Evolutionary conservation across 169 alveolate species (phyloP).

Genomic region (Plasmodium vivax): DNA sequence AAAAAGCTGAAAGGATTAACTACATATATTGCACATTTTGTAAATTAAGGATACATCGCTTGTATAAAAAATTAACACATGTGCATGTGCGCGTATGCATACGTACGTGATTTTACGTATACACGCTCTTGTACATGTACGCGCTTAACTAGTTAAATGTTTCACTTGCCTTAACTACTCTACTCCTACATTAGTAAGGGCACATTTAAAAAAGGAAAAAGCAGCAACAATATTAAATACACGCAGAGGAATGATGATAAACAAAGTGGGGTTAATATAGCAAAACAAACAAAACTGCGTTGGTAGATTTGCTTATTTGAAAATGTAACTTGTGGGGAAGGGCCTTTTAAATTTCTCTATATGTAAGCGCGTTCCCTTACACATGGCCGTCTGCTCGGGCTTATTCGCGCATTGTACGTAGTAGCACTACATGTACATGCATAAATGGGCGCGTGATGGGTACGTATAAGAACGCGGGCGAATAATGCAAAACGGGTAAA

Average conservation of each 20-base stretch:
- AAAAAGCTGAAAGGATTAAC: constrained; percentile 18
- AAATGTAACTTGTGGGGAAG: not conserved
- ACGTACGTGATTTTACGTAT: not conserved
- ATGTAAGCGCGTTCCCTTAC: not conserved
- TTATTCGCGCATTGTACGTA: not conserved
- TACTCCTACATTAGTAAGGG: constrained; percentile 15
- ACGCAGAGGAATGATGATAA: not conserved
- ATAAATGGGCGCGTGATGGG: not conserved
- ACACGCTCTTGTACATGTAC: not conserved
- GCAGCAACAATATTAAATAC: constrained; percentile 9
- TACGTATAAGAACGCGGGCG: not conserved
- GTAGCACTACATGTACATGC: not conserved
- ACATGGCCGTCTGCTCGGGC: not conserved
- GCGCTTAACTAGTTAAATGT: not conserved
- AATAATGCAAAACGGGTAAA: not conserved
- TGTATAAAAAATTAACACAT: constrained; percentile 15
- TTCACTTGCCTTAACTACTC: constrained; percentile 15
- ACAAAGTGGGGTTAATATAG: not conserved
- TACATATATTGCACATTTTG: constrained; percentile 7
- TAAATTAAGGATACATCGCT: not conserved
- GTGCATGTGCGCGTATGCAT: not conserved
- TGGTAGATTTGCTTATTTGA: constrained; percentile 13
- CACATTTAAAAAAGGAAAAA: constrained; percentile 17
- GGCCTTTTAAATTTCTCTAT: not conserved
- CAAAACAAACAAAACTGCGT: constrained; percentile 37